These are phyloP conservation scores for Raphanus raphanistrum DNA, from an alignment of 345 rosid species.

Conservation along the genomic window DNA sequence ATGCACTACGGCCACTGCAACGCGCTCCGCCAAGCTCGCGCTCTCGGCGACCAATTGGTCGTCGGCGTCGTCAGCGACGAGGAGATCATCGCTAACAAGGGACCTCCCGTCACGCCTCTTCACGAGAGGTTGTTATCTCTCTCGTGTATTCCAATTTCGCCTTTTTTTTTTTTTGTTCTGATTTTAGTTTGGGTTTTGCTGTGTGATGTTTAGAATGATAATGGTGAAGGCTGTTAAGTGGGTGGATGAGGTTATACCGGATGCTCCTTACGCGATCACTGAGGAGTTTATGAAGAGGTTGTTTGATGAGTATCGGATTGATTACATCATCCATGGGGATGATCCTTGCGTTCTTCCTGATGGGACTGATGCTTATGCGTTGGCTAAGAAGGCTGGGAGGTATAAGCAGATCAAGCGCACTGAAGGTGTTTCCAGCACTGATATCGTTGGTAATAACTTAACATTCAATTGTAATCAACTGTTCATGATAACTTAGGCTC, in stretches of 20 bases:
- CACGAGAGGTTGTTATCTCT: slow-evolving; percentile 64
- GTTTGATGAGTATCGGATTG: slow-evolving; percentile 81
- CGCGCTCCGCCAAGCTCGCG: slow-evolving; percentile 87
- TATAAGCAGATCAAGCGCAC: slow-evolving; percentile 98
- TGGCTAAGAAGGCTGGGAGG: slow-evolving; percentile 84
- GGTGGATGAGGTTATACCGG: slow-evolving; percentile 91
- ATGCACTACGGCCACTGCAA: slow-evolving; percentile 98
- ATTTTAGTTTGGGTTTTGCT: not conserved
- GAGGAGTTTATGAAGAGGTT: slow-evolving; percentile 82
- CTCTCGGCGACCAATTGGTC: slow-evolving; percentile 86
- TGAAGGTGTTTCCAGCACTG: slow-evolving; percentile 99
- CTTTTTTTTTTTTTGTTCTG: not conserved
- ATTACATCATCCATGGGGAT: slow-evolving; percentile 90
- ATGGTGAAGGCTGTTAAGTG: slow-evolving; percentile 93
- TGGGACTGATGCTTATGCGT: slow-evolving; percentile 94
- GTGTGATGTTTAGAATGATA: slow-evolving; percentile 35
- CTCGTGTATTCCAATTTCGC: not conserved
- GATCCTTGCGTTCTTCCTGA: slow-evolving; percentile 96
- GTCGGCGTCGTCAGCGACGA: slow-evolving; percentile 92
- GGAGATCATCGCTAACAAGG: slow-evolving; percentile 90
- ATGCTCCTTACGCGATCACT: slow-evolving; percentile 88
- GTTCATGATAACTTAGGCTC: not conserved
- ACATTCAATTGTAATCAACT: not conserved
- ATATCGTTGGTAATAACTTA: slow-evolving; percentile 75
- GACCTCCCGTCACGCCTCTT: slow-evolving; percentile 89